phyloP scores from a whole-genome alignment of 2,329 filamentous ascomycete genomes.

The Penicillium polonicum region DNA sequence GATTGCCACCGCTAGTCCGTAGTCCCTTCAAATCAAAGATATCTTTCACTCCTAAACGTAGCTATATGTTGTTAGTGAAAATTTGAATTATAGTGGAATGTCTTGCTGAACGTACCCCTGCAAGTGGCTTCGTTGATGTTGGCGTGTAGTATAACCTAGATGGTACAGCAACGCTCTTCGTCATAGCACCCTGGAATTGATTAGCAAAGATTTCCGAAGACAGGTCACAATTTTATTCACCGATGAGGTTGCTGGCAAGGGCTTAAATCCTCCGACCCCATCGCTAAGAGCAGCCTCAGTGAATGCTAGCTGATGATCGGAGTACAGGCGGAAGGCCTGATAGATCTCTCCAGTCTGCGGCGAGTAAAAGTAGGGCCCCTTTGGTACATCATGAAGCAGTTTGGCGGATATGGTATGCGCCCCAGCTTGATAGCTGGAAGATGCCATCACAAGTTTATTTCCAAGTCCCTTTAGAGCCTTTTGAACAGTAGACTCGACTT shows the following conservation, averaged over 20 bases:
- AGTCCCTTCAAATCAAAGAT: conserved; percentile 60
- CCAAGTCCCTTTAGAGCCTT: background rate
- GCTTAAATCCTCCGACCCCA: conserved; percentile 16
- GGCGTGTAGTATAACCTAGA: conserved; percentile 60
- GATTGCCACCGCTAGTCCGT: conserved; percentile 57
- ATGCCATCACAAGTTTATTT: conserved; percentile 5
- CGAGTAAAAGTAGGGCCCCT: conserved; percentile 54
- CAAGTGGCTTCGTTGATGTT: conserved; percentile 55
- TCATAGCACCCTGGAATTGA: conserved; percentile 14
- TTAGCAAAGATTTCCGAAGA: background rate
- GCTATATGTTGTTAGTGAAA: background rate
- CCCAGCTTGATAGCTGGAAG: background rate
- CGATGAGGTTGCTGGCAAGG: conserved; percentile 16
- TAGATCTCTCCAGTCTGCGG: conserved; percentile 45
- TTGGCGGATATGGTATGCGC: background rate
- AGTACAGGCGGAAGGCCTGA: conserved; percentile 52
- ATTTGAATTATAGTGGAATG: rapidly evolving
- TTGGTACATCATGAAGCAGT: conserved; percentile 31
- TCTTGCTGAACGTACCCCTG: conserved; percentile 46
- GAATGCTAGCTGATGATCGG: conserved; percentile 52
- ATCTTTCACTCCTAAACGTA: conserved; percentile 62
- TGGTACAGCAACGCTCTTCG: conserved; percentile 54
- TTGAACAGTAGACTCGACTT: background rate
- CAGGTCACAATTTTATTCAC: conserved; percentile 1
- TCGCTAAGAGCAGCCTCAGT: conserved; percentile 46